phyloP scores from a whole-genome alignment of 805 yeast genomes.

The Blastobotrys mokoenaii region DNA sequence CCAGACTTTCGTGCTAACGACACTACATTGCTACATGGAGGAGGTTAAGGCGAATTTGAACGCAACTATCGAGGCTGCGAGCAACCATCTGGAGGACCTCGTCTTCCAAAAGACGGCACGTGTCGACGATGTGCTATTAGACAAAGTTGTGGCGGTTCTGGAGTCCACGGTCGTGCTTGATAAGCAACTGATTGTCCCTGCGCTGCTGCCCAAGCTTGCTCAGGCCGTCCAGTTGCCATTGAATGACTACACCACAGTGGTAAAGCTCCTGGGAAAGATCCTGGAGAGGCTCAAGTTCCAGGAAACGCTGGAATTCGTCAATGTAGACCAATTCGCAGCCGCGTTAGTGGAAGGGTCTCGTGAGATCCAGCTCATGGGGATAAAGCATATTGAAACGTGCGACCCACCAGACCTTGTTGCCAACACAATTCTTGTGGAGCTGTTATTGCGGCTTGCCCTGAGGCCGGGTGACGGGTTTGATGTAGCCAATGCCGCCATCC shows the following conservation, averaged over 20 bases:
- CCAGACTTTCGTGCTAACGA: no score
- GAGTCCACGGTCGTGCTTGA: neutral
- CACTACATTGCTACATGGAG: no score
- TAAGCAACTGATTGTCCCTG: neutral
- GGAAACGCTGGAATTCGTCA: slow-evolving; percentile 19
- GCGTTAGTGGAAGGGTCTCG: slow-evolving; percentile 26
- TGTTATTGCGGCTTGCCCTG: slow-evolving; percentile 20
- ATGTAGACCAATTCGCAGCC: slow-evolving; percentile 22
- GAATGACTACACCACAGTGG: slow-evolving; percentile 6
- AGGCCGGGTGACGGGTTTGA: slow-evolving; percentile 17
- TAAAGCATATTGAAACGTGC: slow-evolving; percentile 22
- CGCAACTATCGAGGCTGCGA: no score
- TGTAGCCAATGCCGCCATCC: slow-evolving; percentile 19
- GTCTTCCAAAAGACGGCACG: no score
- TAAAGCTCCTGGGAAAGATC: slow-evolving; percentile 23
- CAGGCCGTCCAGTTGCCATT: neutral
- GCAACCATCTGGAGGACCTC: no score
- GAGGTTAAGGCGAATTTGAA: no score
- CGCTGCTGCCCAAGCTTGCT: slow-evolving; percentile 1
- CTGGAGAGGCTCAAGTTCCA: slow-evolving; percentile 25
- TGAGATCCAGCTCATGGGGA: slow-evolving; percentile 22
- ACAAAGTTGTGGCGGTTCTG: no score
- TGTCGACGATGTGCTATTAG: no score
- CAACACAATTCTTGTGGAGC: slow-evolving; percentile 24
- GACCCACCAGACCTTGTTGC: slow-evolving; percentile 30